These are phyloP conservation scores for Papiliotrema laurentii DNA, from an alignment of 1,284 basidiomycete species.

Conservation along the genomic window DNA sequence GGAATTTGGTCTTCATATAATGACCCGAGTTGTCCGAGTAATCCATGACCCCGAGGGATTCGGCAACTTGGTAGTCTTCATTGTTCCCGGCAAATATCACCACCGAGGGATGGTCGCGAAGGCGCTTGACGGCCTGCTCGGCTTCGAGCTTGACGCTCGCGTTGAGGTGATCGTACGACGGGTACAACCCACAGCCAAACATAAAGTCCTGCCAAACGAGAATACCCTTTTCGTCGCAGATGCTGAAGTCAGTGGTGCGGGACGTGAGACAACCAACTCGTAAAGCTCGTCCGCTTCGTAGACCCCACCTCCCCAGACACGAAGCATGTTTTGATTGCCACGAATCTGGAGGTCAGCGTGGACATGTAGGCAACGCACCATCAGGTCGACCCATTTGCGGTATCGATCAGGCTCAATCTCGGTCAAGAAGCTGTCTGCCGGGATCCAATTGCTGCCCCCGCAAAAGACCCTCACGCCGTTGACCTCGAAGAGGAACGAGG, in stretches of 20 bases:
- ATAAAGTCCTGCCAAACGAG: slow-evolving; percentile 54
- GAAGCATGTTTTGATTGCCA: slow-evolving; percentile 55
- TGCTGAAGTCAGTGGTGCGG: slow-evolving; percentile 5
- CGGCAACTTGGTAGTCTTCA: slow-evolving; percentile 67
- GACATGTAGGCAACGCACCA: slow-evolving; percentile 28
- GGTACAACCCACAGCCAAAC: slow-evolving; percentile 58
- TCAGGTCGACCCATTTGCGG: slow-evolving; percentile 49
- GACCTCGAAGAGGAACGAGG: slow-evolving; percentile 80
- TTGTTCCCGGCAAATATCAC: slow-evolving; percentile 90
- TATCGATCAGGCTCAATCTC: slow-evolving; percentile 56
- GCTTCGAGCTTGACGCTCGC: slow-evolving; percentile 50
- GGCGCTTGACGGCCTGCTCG: slow-evolving; percentile 49
- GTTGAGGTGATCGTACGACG: slow-evolving; percentile 51
- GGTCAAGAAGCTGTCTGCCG: slow-evolving; percentile 80
- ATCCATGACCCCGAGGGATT: slow-evolving; percentile 68
- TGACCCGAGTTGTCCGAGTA: slow-evolving; percentile 74
- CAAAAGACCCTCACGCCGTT: slow-evolving; percentile 84
- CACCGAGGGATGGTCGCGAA: slow-evolving; percentile 55
- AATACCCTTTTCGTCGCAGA: slow-evolving; percentile 63
- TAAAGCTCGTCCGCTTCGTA: slow-evolving; percentile 54
- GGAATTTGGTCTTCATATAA: slow-evolving; percentile 76
- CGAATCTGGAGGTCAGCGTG: slow-evolving; percentile 22
- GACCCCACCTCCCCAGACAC: slow-evolving; percentile 55
- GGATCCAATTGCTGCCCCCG: slow-evolving; percentile 92
- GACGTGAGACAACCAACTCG: slow-evolving; percentile 28